phyloP scores from a whole-genome alignment of 73 alveolate genomes.

The Uronychia setigera region DNA sequence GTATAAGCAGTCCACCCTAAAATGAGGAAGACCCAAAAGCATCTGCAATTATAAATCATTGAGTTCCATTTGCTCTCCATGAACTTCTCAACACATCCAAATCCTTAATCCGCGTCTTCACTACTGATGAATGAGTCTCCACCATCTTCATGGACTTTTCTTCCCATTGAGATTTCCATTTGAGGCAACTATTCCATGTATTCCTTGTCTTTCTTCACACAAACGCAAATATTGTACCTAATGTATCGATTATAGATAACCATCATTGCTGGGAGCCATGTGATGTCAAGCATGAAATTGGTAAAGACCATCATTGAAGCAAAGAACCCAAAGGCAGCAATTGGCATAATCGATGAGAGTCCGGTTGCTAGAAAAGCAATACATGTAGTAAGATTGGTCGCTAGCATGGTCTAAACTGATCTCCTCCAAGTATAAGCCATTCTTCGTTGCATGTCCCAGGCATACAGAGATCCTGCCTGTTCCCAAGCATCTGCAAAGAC shows the following conservation, averaged over 20 bases:
- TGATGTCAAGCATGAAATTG: constrained; percentile 10
- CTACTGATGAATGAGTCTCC: background rate
- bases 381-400: constrained; percentile 2
- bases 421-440: constrained; percentile 19
- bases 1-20: constrained; percentile 4
- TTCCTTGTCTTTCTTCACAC: background rate
- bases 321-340: constrained; percentile 19
- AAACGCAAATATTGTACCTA: background rate
- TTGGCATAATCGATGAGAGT: constrained; percentile 7
- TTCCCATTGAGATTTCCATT: background rate
- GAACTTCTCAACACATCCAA: background rate
- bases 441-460: constrained; percentile 2
- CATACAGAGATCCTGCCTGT: background rate
- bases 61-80: background rate
- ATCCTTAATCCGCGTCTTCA: background rate
- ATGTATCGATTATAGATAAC: constrained; percentile 5
- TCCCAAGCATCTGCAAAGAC: constrained; percentile 28
- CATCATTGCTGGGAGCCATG: constrained; percentile 13
- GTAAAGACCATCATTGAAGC: background rate
- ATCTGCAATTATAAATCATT: background rate
- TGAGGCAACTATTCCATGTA: background rate
- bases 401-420: constrained; percentile 4
- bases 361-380: constrained; percentile 22
- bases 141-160: background rate
- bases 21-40: background rate